Evolutionary conservation across 139 green algal genomes (phyloP).

Genomic region (Chlamydomonas sphaeroides): DNA sequence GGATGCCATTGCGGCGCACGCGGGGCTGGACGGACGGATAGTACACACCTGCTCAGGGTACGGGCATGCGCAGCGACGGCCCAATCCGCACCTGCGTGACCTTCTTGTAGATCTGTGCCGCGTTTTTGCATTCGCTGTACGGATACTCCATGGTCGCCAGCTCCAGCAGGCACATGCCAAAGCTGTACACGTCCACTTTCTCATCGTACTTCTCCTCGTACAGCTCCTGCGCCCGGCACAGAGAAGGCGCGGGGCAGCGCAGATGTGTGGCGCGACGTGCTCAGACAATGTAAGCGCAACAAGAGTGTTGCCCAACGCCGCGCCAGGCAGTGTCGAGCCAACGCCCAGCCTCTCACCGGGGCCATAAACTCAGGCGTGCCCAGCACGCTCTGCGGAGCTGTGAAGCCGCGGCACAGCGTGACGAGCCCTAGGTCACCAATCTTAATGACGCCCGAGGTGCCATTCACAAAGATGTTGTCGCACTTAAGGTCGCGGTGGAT

Average conservation of each 20-base stretch:
- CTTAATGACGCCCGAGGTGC: conserved; percentile 95
- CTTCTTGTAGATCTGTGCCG: conserved; percentile 99
- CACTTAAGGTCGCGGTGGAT: conserved; percentile 94
- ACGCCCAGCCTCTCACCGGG: too few relatives aligned
- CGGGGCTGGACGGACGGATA: too few relatives aligned
- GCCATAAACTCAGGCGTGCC: conserved; percentile 58
- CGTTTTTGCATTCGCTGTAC: conserved; percentile 97
- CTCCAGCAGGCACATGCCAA: conserved; percentile 97
- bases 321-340: too few relatives aligned
- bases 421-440: conserved; percentile 98
- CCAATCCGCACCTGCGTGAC: conserved; percentile 80
- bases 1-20: too few relatives aligned
- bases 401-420: conserved; percentile 89
- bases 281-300: too few relatives aligned
- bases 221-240: conserved; percentile 80
- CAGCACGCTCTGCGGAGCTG: conserved; percentile 91
- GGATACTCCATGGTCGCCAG: conserved; percentile 98
- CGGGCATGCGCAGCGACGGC: too few relatives aligned
- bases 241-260: too few relatives aligned
- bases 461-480: conserved; percentile 97
- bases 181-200: conserved; percentile 93
- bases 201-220: conserved; percentile 99
- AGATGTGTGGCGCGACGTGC: too few relatives aligned
- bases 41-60: too few relatives aligned
- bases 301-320: too few relatives aligned